A percentile compares a stretch with the other conserved stretches of the same genome.
phyloP scores from a whole-genome alignment of 2,329 filamentous ascomycete genomes.

The Talaromyces sp. region DNA sequence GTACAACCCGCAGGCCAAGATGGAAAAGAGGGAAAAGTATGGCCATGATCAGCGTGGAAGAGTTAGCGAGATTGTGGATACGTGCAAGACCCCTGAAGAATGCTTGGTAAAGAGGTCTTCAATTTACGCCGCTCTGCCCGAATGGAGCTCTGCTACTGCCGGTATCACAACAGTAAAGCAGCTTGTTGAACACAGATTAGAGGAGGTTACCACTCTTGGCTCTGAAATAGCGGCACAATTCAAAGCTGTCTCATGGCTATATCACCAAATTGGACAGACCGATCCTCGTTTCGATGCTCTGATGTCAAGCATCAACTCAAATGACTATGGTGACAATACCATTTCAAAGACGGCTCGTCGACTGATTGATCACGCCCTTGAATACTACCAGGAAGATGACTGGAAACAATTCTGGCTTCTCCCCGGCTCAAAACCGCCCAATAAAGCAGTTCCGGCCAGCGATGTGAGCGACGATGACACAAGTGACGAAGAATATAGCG shows the following conservation, averaged over 20 bases:
- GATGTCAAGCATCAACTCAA: conserved; percentile 20
- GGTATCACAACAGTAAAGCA: conserved; percentile 27
- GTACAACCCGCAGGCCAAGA: conserved; percentile 42
- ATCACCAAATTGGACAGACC: conserved; percentile 18
- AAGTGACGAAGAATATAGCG: background rate
- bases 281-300: conserved; percentile 26
- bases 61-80: conserved; percentile 44
- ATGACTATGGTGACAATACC: conserved; percentile 25
- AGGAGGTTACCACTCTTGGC: conserved; percentile 20
- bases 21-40: conserved; percentile 20
- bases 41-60: conserved; percentile 30
- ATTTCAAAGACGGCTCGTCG: conserved; percentile 20
- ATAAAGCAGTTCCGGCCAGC: background rate
- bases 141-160: conserved; percentile 23
- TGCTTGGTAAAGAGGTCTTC: conserved; percentile 49
- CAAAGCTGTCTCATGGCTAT: conserved; percentile 27
- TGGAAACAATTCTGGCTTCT: conserved; percentile 26
- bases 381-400: conserved; percentile 19
- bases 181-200: conserved; percentile 23
- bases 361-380: conserved; percentile 18
- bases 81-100: conserved; percentile 46
- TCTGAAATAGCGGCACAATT: conserved; percentile 20
- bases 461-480: background rate
- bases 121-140: conserved; percentile 27
- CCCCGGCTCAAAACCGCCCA: background rate